Evolutionary conservation across 345 rosid species (phyloP), one percentile per base, ranked within the genome.

Genomic region (Psidium friedrichsthalianum): DNA sequence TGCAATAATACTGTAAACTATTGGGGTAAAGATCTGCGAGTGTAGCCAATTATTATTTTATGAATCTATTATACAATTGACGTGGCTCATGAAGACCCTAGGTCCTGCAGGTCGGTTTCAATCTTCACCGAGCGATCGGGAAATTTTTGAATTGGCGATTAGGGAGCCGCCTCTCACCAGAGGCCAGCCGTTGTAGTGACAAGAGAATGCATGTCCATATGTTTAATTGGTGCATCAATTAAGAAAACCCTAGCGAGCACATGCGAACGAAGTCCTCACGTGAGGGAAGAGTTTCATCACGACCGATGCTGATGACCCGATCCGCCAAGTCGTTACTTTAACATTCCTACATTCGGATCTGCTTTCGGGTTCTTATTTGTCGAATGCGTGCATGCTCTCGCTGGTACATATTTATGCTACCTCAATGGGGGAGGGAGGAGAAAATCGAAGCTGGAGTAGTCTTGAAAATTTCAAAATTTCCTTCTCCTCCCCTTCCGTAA

Each of bases 301-400:
- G 3, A n/a, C n/a, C n/a, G n/a, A 36, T 36, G 11, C 3, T 0
- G 5, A 2, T 1, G 16, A 8, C 42, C 20, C 1, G 2, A 16
- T 16, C 3, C 2, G 22, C 44, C 22, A 7, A 15, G 10, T 1
- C 16, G 32, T 29, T 16, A 4, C 32, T 61, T 61, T 16, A 6
- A 14, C 15, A 27, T 29, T 29, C 40, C 8, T 47, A 8, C 49
- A 7, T 47, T 47, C 49, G 10, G 8, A 47, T 47, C 49, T 0
- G 49, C 9, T 7, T 47, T 61, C 74, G 20, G 53, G 36, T 58
- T 58, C 27, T 29, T 29, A 14, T 61, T 29, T 61, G 74, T 29
- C 2, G 20, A 29, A 29, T 6, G 74, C 40, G 2, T 27, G 18
- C 40, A 6, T 36, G 0, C 20, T n/a, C 20, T 27, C 40, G 21